Evolutionary conservation across 257 asterid species (phyloP).

Genomic region (Jaltomata sinuosa): DNA sequence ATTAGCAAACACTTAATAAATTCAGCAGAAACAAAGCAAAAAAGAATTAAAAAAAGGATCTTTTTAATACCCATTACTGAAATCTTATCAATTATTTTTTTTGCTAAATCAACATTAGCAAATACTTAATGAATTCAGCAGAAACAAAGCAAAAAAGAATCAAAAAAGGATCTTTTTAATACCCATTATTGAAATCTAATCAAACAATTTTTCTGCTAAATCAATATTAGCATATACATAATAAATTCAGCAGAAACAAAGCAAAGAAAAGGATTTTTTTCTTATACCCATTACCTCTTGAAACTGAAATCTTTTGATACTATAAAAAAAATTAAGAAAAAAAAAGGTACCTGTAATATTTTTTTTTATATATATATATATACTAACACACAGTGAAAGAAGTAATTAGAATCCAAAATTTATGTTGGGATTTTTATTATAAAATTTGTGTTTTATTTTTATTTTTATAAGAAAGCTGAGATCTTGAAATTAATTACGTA

Average conservation of each 20-base stretch:
- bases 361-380: too few species aligned
- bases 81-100: too few species aligned
- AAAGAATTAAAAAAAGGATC: too few species aligned
- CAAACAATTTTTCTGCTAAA: neutral
- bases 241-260: neutral
- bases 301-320: neutral
- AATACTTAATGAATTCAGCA: neutral
- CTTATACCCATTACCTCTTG: neutral
- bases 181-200: neutral
- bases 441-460: neutral
- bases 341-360: neutral
- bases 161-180: neutral
- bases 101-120: neutral
- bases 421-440: neutral
- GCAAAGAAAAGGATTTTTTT: neutral
- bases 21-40: neutral
- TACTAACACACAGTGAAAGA: neutral
- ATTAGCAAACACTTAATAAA: neutral
- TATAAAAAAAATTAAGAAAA: neutral
- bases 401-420: neutral
- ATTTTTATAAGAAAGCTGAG: neutral
- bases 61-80: neutral
- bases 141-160: neutral
- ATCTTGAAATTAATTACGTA: neutral
- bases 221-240: neutral